Evolutionary conservation across 148 eudicot genomes (phyloP), one percentile per base, ranked within the genome.

Genomic region (Chenopodium quinoa): DNA sequence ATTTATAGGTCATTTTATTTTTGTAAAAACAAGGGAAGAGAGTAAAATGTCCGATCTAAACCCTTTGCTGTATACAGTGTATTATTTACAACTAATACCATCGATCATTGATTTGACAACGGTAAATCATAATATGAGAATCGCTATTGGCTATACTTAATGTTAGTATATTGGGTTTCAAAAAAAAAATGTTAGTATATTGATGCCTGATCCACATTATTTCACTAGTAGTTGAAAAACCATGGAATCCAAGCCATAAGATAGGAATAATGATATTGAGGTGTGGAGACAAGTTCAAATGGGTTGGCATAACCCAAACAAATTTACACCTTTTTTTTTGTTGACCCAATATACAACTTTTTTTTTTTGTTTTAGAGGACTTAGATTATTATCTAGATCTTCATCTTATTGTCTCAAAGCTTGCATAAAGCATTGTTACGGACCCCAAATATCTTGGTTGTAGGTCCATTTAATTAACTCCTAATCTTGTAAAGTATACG

Each of bases 401-500:
- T 73, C 31, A 48, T 12, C 17, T 72, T 9, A 44, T 44, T 44
- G 75, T 11, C 54, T 40, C 13, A 73, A 73, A 73, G 60, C 32
- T 73, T 73, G 76, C 19, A 73, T 47, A 73, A 73, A 73, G 60
- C 58, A 73, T 47, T 22, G 9, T 11, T 47, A 73, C 48, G 74
- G 76, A 71, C 60, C 76, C 74, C 34, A 73, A 73, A 73, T 19
- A 73, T 73, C 60, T 73, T 73, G 34, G 60, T 12, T 46, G 19
- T 73, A 73, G 76, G 76, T 47, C 60, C 60, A 73, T 48, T 73
- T 73, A 40, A 73, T 10, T 73, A n/a, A 20, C 60, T 44, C 60
- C 14, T 73, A 48, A 73, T 73, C 76, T 73, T 73, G 56, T 13
- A 73, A 73, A 73, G 76, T 73, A 46, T 48, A 29, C 44, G 76